Evolutionary conservation across 1,284 basidiomycete species (phyloP).

Genomic region (Pseudozyma pruni): DNA sequence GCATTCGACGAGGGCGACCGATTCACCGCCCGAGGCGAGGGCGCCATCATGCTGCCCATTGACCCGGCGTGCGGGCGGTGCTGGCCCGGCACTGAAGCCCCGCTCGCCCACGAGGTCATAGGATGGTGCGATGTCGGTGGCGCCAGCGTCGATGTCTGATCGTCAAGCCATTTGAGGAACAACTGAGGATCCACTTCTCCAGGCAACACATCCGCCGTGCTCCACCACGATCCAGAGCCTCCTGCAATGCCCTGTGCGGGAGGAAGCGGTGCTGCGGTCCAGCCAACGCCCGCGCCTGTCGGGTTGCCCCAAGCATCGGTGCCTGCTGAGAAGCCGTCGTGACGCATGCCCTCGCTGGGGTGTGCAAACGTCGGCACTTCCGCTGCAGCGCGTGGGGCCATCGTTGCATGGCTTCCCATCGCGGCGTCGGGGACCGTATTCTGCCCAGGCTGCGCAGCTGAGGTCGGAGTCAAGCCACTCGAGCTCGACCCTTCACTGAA

Average conservation of each 20-base stretch:
- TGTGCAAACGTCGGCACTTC: constrained; percentile 3
- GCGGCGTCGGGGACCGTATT: background rate
- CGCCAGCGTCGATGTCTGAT: constrained; percentile 40
- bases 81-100: background rate
- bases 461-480: background rate
- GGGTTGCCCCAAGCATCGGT: constrained; percentile 3
- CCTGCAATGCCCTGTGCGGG: constrained; percentile 17
- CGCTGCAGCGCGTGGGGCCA: constrained; percentile 3
- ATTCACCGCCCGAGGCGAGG: constrained; percentile 1
- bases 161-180: constrained; percentile 49
- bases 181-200: constrained; percentile 51
- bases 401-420: background rate
- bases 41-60: constrained; percentile 10
- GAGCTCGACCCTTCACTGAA: background rate
- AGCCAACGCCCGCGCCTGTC: constrained; percentile 4
- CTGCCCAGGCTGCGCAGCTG: constrained; percentile 2
- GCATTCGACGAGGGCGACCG: constrained; percentile 14
- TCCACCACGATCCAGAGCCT: constrained; percentile 43
- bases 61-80: constrained; percentile 12
- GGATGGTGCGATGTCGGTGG: constrained; percentile 43
- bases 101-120: constrained; percentile 36
- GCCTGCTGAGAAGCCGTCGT: background rate
- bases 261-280: constrained; percentile 7
- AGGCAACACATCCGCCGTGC: constrained; percentile 40
- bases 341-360: background rate